A percentile compares a stretch with the other conserved stretches of the same genome.
phyloP scores from a whole-genome alignment of 345 rosid genomes.

The Mercurialis annua region DNA sequence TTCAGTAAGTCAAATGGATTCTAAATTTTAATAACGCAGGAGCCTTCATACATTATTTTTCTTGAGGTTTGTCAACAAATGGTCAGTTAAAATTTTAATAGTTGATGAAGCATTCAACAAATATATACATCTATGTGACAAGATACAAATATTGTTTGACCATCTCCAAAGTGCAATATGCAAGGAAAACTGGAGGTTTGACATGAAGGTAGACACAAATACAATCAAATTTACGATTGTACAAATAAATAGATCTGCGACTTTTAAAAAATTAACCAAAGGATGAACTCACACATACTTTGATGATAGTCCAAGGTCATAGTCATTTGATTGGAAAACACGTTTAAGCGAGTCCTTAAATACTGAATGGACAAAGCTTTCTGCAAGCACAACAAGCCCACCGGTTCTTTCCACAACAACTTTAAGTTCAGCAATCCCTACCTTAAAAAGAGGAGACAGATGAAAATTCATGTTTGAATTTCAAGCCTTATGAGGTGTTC shows the following conservation, averaged over 20 bases:
- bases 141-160: not conserved
- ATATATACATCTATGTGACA: too few species aligned
- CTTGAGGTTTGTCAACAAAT: not conserved
- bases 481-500: conserved; percentile 4
- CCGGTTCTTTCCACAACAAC: conserved; percentile 92
- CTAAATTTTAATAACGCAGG: too few species aligned
- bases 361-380: conserved; percentile 96
- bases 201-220: not conserved
- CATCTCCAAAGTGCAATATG: not conserved
- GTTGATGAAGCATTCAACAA: not conserved
- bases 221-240: not conserved
- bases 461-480: conserved; percentile 7
- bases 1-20: too few species aligned
- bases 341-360: conserved; percentile 81
- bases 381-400: conserved; percentile 96
- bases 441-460: conserved; percentile 35
- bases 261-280: not conserved
- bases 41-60: not conserved
- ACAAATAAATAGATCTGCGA: not conserved
- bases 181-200: conserved; percentile 1
- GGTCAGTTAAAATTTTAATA: not conserved
- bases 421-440: conserved; percentile 93
- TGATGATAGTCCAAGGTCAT: conserved; percentile 82
- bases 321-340: conserved; percentile 68
- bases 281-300: conserved; percentile 67